These are phyloP conservation scores for Chaetomium olivaceum DNA, from an alignment of 2,329 filamentous ascomycete genomes.

Conservation along the genomic window DNA sequence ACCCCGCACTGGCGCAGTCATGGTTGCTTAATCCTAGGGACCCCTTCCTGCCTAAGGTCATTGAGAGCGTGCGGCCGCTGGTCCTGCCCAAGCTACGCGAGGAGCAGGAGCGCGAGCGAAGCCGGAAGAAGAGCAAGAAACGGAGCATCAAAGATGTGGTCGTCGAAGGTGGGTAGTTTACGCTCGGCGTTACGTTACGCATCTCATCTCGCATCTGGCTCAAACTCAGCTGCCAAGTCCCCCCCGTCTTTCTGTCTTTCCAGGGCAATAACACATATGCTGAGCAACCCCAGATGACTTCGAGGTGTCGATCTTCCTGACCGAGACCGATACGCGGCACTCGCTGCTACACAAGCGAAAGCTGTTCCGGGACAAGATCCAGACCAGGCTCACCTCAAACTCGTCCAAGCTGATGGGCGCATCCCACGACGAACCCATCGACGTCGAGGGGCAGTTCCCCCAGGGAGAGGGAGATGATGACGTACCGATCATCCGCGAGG, in stretches of 20 bases:
- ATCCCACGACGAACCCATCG: slow-evolving; percentile 54
- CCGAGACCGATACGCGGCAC: slow-evolving; percentile 80
- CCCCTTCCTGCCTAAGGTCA: slow-evolving; percentile 76
- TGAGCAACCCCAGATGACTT: slow-evolving; percentile 74
- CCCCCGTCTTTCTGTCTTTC: neutral
- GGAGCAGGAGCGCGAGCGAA: slow-evolving; percentile 69
- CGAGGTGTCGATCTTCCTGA: slow-evolving; percentile 91
- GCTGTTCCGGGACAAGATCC: slow-evolving; percentile 62
- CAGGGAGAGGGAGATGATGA: slow-evolving; percentile 10
- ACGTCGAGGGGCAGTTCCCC: slow-evolving; percentile 45
- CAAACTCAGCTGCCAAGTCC: neutral
- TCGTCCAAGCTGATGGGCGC: slow-evolving; percentile 61
- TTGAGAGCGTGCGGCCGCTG: slow-evolving; percentile 79
- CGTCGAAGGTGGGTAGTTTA: slow-evolving; percentile 61
- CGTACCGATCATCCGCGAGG: slow-evolving; percentile 46
- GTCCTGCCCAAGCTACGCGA: slow-evolving; percentile 90
- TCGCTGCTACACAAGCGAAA: slow-evolving; percentile 85
- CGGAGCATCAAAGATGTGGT: slow-evolving; percentile 87
- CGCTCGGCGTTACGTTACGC: slow-evolving; percentile 16
- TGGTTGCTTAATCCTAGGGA: slow-evolving; percentile 81
- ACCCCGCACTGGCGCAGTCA: slow-evolving; percentile 75
- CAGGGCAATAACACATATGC: slow-evolving; percentile 11
- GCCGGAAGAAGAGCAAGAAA: slow-evolving; percentile 66
- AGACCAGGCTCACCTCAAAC: slow-evolving; percentile 59
- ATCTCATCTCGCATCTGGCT: slow-evolving; percentile 1